Percentiles rank a stretch among this genome's conserved stretches.
phyloP scores from a whole-genome alignment of 768 basidiomycete genomes.

The Tephrocybe sp. region DNA sequence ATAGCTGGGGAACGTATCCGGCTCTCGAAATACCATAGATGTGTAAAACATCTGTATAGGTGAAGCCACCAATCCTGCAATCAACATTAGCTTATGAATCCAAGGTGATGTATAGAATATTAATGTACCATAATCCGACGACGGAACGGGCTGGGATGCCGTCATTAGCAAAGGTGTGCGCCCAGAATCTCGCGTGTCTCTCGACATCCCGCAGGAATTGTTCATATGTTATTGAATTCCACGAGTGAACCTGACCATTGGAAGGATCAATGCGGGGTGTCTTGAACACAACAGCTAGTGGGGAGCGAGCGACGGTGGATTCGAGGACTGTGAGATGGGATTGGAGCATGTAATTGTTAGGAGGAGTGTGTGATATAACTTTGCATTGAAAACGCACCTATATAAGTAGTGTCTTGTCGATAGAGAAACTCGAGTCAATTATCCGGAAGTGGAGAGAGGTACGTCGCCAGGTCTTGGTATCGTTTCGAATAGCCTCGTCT shows the following conservation, averaged over 20 bases:
- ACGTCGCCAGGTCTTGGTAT: constrained; percentile 21
- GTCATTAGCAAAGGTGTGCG: constrained; percentile 41
- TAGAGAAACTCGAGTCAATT: constrained; percentile 21
- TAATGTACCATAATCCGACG: constrained; percentile 69
- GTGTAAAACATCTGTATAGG: constrained; percentile 68
- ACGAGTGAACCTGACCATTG: constrained; percentile 40
- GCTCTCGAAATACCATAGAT: constrained; percentile 77
- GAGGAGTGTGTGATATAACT: constrained; percentile 1
- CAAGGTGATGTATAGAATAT: background rate
- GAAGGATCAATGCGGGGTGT: constrained; percentile 49
- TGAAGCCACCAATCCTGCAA: constrained; percentile 71
- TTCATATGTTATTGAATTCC: constrained; percentile 62
- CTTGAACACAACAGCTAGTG: constrained; percentile 58
- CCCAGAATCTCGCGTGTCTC: constrained; percentile 64
- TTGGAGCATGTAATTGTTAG: constrained; percentile 30
- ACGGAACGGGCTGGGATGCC: constrained; percentile 57
- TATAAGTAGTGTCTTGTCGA: constrained; percentile 11
- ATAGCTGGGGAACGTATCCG: constrained; percentile 75
- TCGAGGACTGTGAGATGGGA: constrained; percentile 70
- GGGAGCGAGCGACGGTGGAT: constrained; percentile 47
- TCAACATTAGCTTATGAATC: background rate
- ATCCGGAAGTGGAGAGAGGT: constrained; percentile 14
- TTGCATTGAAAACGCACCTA: background rate
- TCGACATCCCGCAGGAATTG: constrained; percentile 70
- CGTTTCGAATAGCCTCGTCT: constrained; percentile 35